These are phyloP conservation scores for Phytophthora uliginosa DNA, from an alignment of 352 stramenopile genomes.

Conservation along the genomic window DNA sequence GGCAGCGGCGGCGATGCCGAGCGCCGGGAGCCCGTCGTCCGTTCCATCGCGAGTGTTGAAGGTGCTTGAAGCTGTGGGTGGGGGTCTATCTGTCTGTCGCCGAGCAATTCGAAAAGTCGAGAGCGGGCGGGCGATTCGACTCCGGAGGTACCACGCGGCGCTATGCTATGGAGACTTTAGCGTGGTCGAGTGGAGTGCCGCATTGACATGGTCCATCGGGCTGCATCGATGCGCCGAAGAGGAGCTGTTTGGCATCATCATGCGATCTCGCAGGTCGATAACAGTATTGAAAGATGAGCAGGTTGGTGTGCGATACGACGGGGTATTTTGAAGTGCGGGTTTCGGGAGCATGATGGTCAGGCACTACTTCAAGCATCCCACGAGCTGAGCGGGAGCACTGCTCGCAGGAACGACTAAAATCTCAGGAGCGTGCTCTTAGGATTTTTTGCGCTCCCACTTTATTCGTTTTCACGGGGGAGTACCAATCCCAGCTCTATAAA, in stretches of 20 bases:
- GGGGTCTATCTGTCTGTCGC: background rate
- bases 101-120: constrained; percentile 31
- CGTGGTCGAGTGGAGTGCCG: background rate
- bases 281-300: background rate
- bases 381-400: no score
- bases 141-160: background rate
- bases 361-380: no score
- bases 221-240: constrained; percentile 23
- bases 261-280: background rate
- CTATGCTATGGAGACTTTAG: background rate
- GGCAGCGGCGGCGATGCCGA: constrained; percentile 24
- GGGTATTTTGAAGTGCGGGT: background rate
- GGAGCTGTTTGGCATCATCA: constrained; percentile 31
- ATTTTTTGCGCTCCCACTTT: no score
- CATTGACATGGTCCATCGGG: constrained; percentile 20
- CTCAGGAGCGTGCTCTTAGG: no score
- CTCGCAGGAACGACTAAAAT: no score
- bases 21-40: background rate
- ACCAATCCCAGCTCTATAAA: no score
- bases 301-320: background rate
- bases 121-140: background rate
- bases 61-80: background rate
- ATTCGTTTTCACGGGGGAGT: no score
- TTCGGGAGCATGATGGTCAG: constrained; percentile 23
- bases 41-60: constrained; percentile 10